These are phyloP conservation scores for Asclepias syriaca DNA, from an alignment of 257 asterid genomes.

Conservation along the genomic window DNA sequence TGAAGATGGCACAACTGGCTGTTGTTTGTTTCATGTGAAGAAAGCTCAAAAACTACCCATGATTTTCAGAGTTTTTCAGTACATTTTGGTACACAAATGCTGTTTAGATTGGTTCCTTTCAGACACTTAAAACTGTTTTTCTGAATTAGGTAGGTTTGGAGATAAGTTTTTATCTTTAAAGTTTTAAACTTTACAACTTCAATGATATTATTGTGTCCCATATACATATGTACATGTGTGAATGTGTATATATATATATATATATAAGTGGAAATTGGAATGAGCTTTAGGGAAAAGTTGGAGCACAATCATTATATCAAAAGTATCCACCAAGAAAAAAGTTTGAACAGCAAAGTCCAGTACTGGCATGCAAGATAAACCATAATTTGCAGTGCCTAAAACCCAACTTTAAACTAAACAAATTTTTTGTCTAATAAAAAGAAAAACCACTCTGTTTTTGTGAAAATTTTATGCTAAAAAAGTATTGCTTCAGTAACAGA, in stretches of 20 bases:
- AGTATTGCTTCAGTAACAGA: background rate
- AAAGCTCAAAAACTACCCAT: background rate
- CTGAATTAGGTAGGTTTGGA: no score
- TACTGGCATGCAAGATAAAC: constrained; percentile 28
- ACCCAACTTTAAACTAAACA: constrained; percentile 19
- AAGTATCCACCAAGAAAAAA: constrained; percentile 28
- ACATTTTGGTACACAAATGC: background rate
- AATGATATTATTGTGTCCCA: constrained; percentile 13
- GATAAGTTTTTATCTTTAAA: no score
- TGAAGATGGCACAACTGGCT: no score
- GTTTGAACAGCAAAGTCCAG: constrained; percentile 1
- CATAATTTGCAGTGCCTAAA: constrained; percentile 8
- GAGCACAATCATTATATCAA: constrained; percentile 25
- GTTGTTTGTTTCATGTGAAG: background rate
- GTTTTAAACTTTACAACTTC: no score
- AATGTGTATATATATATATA: no score
- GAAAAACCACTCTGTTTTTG: no score
- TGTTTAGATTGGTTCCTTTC: constrained; percentile 11
- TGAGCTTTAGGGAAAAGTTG: constrained; percentile 11
- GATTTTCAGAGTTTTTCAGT: background rate
- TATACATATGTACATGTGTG: background rate
- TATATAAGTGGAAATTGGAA: constrained; percentile 8
- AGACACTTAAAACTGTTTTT: background rate
- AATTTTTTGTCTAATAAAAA: constrained; percentile 10
- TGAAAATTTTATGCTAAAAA: background rate